These are phyloP conservation scores for Vitis hybrid DNA, from an alignment of 177 flowering plant genomes.

Conservation along the genomic window DNA sequence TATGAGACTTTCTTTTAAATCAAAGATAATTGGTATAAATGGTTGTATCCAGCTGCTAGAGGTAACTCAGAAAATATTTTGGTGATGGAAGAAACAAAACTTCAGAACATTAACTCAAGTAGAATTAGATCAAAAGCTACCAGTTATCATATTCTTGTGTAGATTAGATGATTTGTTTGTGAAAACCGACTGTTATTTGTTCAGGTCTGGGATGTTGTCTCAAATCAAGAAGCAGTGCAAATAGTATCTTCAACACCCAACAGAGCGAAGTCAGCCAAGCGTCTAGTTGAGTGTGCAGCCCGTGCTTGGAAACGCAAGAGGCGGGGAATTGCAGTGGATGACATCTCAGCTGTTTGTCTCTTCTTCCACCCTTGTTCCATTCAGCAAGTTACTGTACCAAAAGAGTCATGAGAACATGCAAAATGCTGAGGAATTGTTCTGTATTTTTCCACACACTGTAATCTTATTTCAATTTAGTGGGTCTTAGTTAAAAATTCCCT, in stretches of 20 bases:
- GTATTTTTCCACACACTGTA: background rate
- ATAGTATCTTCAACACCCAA: slow-evolving; percentile 69
- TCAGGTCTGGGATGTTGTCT: slow-evolving; percentile 92
- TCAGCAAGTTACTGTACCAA: slow-evolving; percentile 9
- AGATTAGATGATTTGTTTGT: too few relatives aligned
- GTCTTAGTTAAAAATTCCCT: background rate
- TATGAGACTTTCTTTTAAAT: too few relatives aligned
- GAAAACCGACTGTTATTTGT: background rate
- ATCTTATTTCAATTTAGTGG: background rate
- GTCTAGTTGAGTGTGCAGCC: slow-evolving; percentile 63
- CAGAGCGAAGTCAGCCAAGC: slow-evolving; percentile 65
- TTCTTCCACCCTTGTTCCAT: slow-evolving; percentile 56
- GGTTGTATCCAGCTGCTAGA: too few relatives aligned
- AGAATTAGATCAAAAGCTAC: too few relatives aligned
- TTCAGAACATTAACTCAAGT: too few relatives aligned
- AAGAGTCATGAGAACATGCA: slow-evolving; percentile 9
- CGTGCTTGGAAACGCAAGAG: slow-evolving; percentile 82
- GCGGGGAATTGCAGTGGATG: slow-evolving; percentile 72
- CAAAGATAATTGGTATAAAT: too few relatives aligned
- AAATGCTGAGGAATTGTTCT: background rate
- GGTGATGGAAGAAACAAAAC: too few relatives aligned
- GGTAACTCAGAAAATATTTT: background rate
- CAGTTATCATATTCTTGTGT: too few relatives aligned
- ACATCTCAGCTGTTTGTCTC: slow-evolving; percentile 86
- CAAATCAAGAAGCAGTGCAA: slow-evolving; percentile 85